A percentile compares a stretch with the other conserved stretches of the same genome.
These are phyloP conservation scores for Pichia heedii DNA, from an alignment of 805 yeast genomes.

Conservation along the genomic window DNA sequence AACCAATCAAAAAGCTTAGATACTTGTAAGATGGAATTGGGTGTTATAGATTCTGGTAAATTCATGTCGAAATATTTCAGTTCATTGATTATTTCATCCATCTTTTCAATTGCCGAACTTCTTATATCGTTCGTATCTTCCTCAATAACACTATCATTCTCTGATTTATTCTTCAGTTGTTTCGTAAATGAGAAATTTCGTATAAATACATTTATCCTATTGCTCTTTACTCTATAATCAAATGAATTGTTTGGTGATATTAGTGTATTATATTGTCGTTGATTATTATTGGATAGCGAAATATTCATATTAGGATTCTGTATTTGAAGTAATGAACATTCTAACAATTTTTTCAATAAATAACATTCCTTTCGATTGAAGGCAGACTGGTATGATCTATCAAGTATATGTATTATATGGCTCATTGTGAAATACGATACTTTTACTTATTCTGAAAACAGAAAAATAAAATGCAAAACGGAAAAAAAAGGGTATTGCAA, in stretches of 20 bases:
- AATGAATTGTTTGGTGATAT: slow-evolving; percentile 1
- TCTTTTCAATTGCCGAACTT: slow-evolving; percentile 1
- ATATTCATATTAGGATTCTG: background rate
- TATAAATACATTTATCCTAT: background rate
- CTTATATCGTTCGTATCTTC: slow-evolving; percentile 9
- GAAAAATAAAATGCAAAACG: too few species aligned
- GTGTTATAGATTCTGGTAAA: slow-evolving; percentile 6
- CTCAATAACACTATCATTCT: slow-evolving; percentile 19
- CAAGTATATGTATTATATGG: too few species aligned
- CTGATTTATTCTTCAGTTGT: too few species aligned
- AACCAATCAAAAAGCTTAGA: slow-evolving; percentile 17
- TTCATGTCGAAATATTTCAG: slow-evolving; percentile 1
- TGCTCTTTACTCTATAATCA: background rate
- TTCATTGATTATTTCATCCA: slow-evolving; percentile 1
- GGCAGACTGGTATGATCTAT: too few species aligned
- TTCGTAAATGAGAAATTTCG: slow-evolving; percentile 14
- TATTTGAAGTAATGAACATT: background rate
- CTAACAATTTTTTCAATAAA: background rate
- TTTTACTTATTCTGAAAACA: too few species aligned
- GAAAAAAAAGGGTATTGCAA: too few species aligned
- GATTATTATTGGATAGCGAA: background rate
- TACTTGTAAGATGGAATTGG: slow-evolving; percentile 8
- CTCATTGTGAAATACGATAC: too few species aligned
- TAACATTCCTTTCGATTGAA: background rate
- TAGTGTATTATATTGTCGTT: slow-evolving; percentile 2